These are phyloP conservation scores for Colletotrichum orchidophilum DNA, from an alignment of 2,329 filamentous ascomycete species.

Conservation along the genomic window DNA sequence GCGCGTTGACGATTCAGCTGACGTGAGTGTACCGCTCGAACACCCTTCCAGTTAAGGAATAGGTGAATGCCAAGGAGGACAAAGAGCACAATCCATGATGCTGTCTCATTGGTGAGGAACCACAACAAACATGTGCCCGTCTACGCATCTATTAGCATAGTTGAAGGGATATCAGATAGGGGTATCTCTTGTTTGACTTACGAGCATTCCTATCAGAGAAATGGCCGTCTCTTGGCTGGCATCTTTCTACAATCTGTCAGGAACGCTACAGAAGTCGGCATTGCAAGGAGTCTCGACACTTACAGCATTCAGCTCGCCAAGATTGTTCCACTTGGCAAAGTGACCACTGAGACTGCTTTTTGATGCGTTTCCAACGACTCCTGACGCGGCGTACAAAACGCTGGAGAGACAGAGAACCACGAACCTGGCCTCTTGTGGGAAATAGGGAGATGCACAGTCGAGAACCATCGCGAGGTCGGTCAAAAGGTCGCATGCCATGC, in stretches of 20 bases:
- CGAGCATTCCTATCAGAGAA: slow-evolving; percentile 28
- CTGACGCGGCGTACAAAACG: slow-evolving; percentile 14
- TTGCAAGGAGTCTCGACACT: fast-evolving
- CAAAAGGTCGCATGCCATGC: slow-evolving; percentile 18
- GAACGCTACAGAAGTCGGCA: fast-evolving
- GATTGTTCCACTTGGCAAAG: slow-evolving; percentile 31
- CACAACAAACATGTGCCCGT: slow-evolving; percentile 16
- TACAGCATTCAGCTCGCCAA: slow-evolving; percentile 27
- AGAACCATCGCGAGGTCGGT: slow-evolving; percentile 17
- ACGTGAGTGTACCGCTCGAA: slow-evolving; percentile 23
- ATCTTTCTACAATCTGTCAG: slow-evolving; percentile 14
- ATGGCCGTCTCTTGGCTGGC: slow-evolving; percentile 30
- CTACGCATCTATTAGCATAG: not conserved
- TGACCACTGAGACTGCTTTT: slow-evolving; percentile 30
- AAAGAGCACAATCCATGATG: slow-evolving; percentile 19
- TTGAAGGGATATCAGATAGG: fast-evolving
- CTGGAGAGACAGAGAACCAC: slow-evolving; percentile 18
- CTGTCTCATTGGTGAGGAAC: not conserved
- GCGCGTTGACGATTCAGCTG: slow-evolving; percentile 25
- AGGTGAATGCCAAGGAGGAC: slow-evolving; percentile 8
- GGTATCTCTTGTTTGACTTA: not conserved
- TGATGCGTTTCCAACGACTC: slow-evolving; percentile 27
- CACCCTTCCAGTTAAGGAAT: slow-evolving; percentile 26
- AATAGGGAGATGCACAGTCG: slow-evolving; percentile 24
- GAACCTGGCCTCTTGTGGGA: slow-evolving; percentile 9